A percentile compares a stretch with the other conserved stretches of the same genome.
phyloP scores from a whole-genome alignment of 2,329 filamentous ascomycete genomes.

The Curvularia eragrostidis region DNA sequence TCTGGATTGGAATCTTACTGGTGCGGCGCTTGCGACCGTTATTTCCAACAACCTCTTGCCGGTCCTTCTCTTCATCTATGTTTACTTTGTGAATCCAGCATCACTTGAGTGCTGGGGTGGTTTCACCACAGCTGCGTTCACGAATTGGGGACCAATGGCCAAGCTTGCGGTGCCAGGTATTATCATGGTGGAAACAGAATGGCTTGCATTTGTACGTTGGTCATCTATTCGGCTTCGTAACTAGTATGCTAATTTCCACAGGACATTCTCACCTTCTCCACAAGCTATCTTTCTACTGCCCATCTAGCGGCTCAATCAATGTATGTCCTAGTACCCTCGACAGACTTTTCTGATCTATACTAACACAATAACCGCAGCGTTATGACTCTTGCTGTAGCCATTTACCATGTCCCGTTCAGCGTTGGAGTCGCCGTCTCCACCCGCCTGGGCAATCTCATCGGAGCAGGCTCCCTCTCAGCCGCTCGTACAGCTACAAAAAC shows the following conservation, averaged over 20 bases:
- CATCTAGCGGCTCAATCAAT: conserved; percentile 78
- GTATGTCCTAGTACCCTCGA: not conserved
- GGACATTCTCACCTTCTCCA: conserved; percentile 68
- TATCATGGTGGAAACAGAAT: conserved; percentile 83
- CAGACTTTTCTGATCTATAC: not conserved
- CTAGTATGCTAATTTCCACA: not conserved
- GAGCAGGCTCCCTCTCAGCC: conserved; percentile 44
- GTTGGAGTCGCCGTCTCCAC: conserved; percentile 50
- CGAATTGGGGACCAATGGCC: conserved; percentile 85
- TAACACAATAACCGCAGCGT: conserved; percentile 27
- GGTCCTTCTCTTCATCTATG: conserved; percentile 56
- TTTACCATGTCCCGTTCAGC: conserved; percentile 52
- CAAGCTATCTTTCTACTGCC: conserved; percentile 78
- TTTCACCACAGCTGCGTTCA: conserved; percentile 70
- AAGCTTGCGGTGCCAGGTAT: conserved; percentile 87
- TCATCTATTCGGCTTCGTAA: not conserved
- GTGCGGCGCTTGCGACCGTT: conserved; percentile 60
- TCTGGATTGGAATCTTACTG: conserved; percentile 56
- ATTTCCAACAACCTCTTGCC: conserved; percentile 59
- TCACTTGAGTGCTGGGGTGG: conserved; percentile 71
- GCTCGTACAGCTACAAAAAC: conserved; percentile 44
- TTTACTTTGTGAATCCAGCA: conserved; percentile 49
- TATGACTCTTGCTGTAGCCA: conserved; percentile 46
- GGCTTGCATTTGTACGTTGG: conserved; percentile 40
- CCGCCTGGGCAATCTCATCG: conserved; percentile 50